Conservation (phyloP, 2,329 filamentous ascomycete species). For the Colletotrichum sidae region DNA sequence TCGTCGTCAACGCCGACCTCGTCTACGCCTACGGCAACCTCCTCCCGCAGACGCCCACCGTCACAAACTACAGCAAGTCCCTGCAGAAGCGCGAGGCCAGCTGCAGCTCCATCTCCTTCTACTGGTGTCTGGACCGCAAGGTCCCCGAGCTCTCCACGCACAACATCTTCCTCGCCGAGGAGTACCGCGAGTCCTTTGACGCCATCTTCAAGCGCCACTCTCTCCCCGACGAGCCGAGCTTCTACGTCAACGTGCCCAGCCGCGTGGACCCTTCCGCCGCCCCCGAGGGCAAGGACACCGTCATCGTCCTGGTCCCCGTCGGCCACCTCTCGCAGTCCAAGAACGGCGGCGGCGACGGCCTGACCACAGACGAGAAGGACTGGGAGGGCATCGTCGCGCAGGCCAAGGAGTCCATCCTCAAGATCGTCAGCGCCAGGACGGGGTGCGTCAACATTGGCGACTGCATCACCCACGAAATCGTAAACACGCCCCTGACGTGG, state of each 20-base stretch:
- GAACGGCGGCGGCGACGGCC: conserved; percentile 44
- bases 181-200: conserved; percentile 80
- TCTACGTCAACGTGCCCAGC: conserved; percentile 82
- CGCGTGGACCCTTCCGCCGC: conserved; percentile 76
- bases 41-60: conserved; percentile 59
- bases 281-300: conserved; percentile 70
- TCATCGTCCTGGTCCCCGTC: conserved; percentile 79
- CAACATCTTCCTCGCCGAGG: conserved; percentile 82
- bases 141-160: conserved; percentile 75
- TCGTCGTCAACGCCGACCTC: conserved; percentile 79
- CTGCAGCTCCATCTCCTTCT: conserved; percentile 81
- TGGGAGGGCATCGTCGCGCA: conserved; percentile 70
- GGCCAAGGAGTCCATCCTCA: conserved; percentile 70
- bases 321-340: conserved; percentile 71
- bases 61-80: conserved; percentile 48
- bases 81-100: conserved; percentile 66
- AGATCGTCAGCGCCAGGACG: conserved; percentile 70
- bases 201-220: conserved; percentile 77
- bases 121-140: conserved; percentile 74
- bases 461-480: conserved; percentile 68
- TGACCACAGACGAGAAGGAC: conserved; percentile 59
- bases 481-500: conserved; percentile 77
- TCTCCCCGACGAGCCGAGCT: conserved; percentile 76
- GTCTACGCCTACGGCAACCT: conserved; percentile 81
- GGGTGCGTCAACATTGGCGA: conserved; percentile 61